Evolutionary conservation across 352 stramenopile species (phyloP).

Genomic region (Pythium coloratum): DNA sequence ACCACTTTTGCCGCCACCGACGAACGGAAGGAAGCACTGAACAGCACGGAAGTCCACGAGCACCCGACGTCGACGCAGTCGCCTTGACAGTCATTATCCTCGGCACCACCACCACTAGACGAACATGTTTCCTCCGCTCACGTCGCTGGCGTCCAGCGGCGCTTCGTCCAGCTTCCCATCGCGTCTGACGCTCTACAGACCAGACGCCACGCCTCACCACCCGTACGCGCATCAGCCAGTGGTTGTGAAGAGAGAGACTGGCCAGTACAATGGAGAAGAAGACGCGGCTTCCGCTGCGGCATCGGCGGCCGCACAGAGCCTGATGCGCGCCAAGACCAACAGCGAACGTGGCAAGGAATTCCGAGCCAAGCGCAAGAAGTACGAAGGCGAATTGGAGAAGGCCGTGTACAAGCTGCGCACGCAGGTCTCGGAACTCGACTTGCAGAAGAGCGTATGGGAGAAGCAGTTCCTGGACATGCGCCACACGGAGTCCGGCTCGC

Average conservation of each 20-base stretch:
- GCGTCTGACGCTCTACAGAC: slow-evolving; percentile 13
- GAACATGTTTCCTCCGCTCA: background rate
- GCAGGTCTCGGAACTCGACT: slow-evolving; percentile 22
- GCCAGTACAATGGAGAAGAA: background rate
- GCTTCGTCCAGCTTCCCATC: slow-evolving; percentile 8
- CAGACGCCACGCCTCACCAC: background rate
- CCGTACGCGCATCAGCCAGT: background rate
- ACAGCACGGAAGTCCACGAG: background rate
- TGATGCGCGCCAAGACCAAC: slow-evolving; percentile 24
- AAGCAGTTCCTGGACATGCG: slow-evolving; percentile 21
- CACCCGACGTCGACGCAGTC: background rate
- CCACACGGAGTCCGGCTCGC: slow-evolving; percentile 19
- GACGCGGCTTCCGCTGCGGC: background rate
- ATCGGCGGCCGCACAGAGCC: background rate
- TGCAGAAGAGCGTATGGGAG: slow-evolving; percentile 16
- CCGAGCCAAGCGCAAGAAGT: slow-evolving; percentile 27
- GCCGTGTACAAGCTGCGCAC: slow-evolving; percentile 23
- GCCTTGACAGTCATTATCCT: background rate
- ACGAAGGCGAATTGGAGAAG: slow-evolving; percentile 25
- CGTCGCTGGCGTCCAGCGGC: slow-evolving; percentile 6
- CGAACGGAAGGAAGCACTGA: background rate
- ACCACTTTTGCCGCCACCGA: background rate
- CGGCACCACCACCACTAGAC: background rate
- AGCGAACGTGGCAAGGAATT: slow-evolving; percentile 32
- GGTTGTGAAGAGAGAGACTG: background rate